Evolutionary conservation across 768 basidiomycete species (phyloP), one percentile per base, ranked within the genome.

Genomic region (Leucogyrophana mollusca): DNA sequence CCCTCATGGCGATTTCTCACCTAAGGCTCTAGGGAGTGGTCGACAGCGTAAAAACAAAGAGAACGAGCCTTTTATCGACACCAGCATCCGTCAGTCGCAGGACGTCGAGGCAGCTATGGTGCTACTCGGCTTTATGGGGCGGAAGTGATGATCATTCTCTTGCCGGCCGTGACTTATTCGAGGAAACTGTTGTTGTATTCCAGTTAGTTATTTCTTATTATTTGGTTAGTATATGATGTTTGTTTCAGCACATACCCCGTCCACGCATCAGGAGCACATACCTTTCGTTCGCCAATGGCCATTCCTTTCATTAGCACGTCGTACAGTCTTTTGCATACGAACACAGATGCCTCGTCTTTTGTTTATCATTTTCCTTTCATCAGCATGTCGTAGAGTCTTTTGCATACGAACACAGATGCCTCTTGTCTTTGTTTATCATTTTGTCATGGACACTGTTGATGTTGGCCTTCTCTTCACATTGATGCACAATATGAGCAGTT

Each of bases 61-160:
- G 34, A 40, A 50, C 3, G 3, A 16, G 27, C 25, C 39, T 2
- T 43, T 44, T 39, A 24, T 46, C 49, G 44, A 40, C 20, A 40
- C 22, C 4, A 51, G 17, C 9, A 20, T 23, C 24, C 27, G 49
- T 3, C 65, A 63, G 39, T 53, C 56, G 10, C 57, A 69, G 46
- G 67, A 69, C 13, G 64, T 69, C 17, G 67, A 69, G 46, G 67
- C 69, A 0, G 67, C 67, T 20, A 63, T 69, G 50, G 61, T 62
- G 1, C 66, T 69, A 8, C 53, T 69, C 25, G 68, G 56, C 25
- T 71, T 69, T 52, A 66, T 59, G 47, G 53, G 44, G 33, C 32
- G 52, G 9, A 56, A 37, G 37, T 58, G 40, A 50, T 20, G 4
- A 21, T 27, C 34, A 17, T 38, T 32, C 7, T 36, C 34, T 34